These are phyloP conservation scores for Trichoderma simmonsii DNA, from an alignment of 2,329 filamentous ascomycete genomes.

Conservation along the genomic window DNA sequence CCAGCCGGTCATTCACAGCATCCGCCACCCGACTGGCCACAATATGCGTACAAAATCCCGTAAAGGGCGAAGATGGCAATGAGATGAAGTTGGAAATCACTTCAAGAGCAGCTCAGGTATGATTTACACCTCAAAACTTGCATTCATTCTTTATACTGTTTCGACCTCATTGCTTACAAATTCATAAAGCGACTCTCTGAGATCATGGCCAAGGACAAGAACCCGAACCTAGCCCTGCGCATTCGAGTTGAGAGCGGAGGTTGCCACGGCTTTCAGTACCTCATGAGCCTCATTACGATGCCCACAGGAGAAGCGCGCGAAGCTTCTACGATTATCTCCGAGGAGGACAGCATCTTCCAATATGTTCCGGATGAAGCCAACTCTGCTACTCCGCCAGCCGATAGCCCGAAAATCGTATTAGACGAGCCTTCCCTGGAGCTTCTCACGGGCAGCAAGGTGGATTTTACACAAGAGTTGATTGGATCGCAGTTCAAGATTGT, in stretches of 20 bases:
- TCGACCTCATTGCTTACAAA: not conserved
- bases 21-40: constrained; percentile 42
- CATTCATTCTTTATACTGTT: not conserved
- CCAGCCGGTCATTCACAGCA: constrained; percentile 36
- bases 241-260: constrained; percentile 91
- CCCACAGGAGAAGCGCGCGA: constrained; percentile 39
- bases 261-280: constrained; percentile 96
- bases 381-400: constrained; percentile 28
- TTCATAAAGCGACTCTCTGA: constrained; percentile 62
- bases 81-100: constrained; percentile 82
- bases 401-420: constrained; percentile 75
- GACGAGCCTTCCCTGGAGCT: constrained; percentile 85
- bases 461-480: constrained; percentile 95
- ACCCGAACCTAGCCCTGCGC: constrained; percentile 81
- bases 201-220: constrained; percentile 69
- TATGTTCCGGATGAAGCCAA: constrained; percentile 53
- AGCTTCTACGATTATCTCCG: constrained; percentile 42
- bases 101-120: constrained; percentile 73
- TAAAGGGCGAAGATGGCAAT: constrained; percentile 78
- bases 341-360: constrained; percentile 88
- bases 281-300: constrained; percentile 78
- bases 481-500: constrained; percentile 88
- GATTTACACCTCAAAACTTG: constrained; percentile 19
- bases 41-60: constrained; percentile 63
- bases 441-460: constrained; percentile 88